Evolutionary conservation across 129 eudicot species (phyloP).

Genomic region (Centrapalus pauciflorus): DNA sequence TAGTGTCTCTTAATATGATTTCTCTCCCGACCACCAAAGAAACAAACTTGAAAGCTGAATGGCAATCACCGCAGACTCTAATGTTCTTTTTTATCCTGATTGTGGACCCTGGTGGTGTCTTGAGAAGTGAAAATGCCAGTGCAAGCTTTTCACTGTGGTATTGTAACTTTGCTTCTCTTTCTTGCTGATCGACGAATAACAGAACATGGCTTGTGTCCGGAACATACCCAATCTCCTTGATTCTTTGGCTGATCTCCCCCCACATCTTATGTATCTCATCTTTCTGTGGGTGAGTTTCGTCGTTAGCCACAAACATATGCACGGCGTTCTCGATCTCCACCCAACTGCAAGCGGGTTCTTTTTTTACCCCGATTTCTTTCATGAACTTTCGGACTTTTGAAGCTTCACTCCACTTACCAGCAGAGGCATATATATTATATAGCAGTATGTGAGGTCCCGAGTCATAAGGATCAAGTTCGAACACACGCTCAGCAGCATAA

Average conservation of each 20-base stretch:
- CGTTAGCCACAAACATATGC: slow-evolving; percentile 82
- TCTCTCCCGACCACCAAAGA: slow-evolving; percentile 55
- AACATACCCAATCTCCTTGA: slow-evolving; percentile 68
- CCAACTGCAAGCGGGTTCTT: slow-evolving; percentile 95
- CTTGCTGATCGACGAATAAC: slow-evolving; percentile 56
- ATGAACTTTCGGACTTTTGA: slow-evolving; percentile 66
- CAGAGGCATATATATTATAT: slow-evolving; percentile 61
- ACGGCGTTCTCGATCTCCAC: slow-evolving; percentile 69
- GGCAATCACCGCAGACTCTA: slow-evolving; percentile 89
- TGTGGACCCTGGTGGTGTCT: slow-evolving; percentile 42
- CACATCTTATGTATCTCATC: slow-evolving; percentile 51
- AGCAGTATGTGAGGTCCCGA: slow-evolving; percentile 74
- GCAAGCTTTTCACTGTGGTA: slow-evolving; percentile 82
- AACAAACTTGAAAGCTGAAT: slow-evolving; percentile 70
- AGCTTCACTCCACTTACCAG: slow-evolving; percentile 62
- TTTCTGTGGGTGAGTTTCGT: slow-evolving; percentile 61
- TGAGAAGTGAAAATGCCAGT: slow-evolving; percentile 52
- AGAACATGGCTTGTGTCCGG: slow-evolving; percentile 84
- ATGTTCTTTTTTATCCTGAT: slow-evolving; percentile 77
- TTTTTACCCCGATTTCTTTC: slow-evolving; percentile 59
- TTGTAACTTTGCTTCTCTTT: slow-evolving; percentile 65
- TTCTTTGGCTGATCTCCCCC: slow-evolving; percentile 45
- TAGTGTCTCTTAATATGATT: slow-evolving; percentile 71
- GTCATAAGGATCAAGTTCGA: slow-evolving; percentile 72
- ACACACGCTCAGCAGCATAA: slow-evolving; percentile 69